Evolutionary conservation across 768 basidiomycete genomes (phyloP), one percentile per base, ranked within the genome.

Genomic region (Lepiota brunneoincarnata): DNA sequence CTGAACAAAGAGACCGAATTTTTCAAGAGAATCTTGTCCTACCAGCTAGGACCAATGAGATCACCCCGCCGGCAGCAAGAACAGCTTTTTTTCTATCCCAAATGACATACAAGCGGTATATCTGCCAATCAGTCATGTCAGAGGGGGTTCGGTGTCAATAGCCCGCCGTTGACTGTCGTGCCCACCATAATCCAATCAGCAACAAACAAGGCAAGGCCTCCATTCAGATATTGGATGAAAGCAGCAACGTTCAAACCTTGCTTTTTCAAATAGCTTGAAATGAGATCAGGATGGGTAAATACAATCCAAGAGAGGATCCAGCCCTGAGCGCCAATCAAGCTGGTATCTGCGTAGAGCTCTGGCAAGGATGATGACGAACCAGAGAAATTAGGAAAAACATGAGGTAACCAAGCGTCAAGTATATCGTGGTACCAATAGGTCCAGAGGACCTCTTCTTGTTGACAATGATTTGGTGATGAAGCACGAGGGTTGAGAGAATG

Each of bases 261-360:
- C 4, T 1, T 5, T n/a, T 49, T 18, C 20, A 4, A 23, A 7
- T 0, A 15, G 18, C 28, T 9, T 18, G 3, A 6, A 17, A 20
- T 24, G 21, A 43, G 40, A 12, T 23, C 12, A 7, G 50, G 39
- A n/a, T 43, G 50, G 4, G 28, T 10, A n/a, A 34, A 51, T 26
- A 51, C 35, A 5, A 51, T 21, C 50, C 50, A 51, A 35, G 9
- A 20, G 11, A 51, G 26, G 14, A 43, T 42, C 50, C 50, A 51
- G 28, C 10, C 9, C 50, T 51, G 1, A 15, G 28, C 11, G 7
- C 11, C 11, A 31, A 4, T 3, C 31, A 31, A 31, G 31, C 31
- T 31, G 7, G 31, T 9, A 31, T 31, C 7, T 31, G 31, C 7
- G 11, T 10, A 10, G 31, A 31, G 4, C 7, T 6, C 31, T 31